Percentiles rank a stretch among this genome's conserved stretches.
These are phyloP conservation scores for Pythium biforme DNA, from an alignment of 352 stramenopile species.

Conservation along the genomic window DNA sequence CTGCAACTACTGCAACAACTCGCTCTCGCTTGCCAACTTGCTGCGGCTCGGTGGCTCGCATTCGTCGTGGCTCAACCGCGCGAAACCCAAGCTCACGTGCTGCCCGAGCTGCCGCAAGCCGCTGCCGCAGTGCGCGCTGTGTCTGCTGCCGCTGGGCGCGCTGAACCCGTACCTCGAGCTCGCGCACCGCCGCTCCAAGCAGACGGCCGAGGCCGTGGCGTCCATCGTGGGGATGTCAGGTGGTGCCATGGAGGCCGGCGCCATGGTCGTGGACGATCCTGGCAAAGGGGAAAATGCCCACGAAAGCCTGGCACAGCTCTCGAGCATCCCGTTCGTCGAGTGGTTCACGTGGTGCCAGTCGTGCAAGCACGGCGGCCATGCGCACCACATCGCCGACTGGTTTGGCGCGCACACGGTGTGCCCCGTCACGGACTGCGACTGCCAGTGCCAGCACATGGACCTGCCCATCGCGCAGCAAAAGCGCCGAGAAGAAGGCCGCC, in stretches of 20 bases:
- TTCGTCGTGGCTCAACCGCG: slow-evolving; percentile 87
- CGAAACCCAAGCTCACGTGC: slow-evolving; percentile 89
- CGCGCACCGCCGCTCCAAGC: slow-evolving; percentile 72
- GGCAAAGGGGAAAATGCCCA: slow-evolving; percentile 54
- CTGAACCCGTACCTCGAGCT: slow-evolving; percentile 96
- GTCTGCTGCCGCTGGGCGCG: slow-evolving; percentile 91
- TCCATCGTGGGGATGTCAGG: slow-evolving; percentile 5
- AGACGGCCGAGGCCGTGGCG: slow-evolving; percentile 53
- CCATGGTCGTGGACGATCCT: slow-evolving; percentile 49
- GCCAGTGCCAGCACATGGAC: slow-evolving; percentile 84
- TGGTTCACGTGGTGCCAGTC: slow-evolving; percentile 96
- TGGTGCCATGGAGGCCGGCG: not conserved
- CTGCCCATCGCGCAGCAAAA: slow-evolving; percentile 58
- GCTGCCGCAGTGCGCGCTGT: slow-evolving; percentile 91
- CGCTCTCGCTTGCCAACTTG: slow-evolving; percentile 87
- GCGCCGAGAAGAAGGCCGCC: slow-evolving; percentile 36
- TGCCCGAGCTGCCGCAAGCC: slow-evolving; percentile 92
- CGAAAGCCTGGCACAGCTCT: slow-evolving; percentile 87
- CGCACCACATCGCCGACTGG: slow-evolving; percentile 94
- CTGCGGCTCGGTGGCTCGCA: slow-evolving; percentile 88
- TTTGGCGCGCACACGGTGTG: slow-evolving; percentile 89
- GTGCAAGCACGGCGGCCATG: slow-evolving; percentile 89
- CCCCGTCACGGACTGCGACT: slow-evolving; percentile 93
- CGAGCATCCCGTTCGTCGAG: slow-evolving; percentile 93
- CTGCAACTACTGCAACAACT: slow-evolving; percentile 94